phyloP scores from a whole-genome alignment of 2,329 filamentous ascomycete genomes.

The Sclerotinia glacialis region DNA sequence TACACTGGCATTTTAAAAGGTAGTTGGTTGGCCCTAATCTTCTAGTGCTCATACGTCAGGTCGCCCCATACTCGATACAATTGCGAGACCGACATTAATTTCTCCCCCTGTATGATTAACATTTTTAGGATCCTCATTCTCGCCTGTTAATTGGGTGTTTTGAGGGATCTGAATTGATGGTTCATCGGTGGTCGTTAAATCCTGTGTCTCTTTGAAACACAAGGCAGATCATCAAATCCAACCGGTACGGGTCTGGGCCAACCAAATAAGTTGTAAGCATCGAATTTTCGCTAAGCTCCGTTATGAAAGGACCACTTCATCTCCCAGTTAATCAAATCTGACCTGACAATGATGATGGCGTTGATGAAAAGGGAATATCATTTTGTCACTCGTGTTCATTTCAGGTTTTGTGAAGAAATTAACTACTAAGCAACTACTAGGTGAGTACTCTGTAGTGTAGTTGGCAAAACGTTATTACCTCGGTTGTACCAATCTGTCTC shows the following conservation, averaged over 20 bases:
- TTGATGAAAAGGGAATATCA: not conserved
- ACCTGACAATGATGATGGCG: constrained; percentile 15
- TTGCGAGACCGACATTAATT: constrained; percentile 11
- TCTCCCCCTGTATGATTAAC: constrained; percentile 8
- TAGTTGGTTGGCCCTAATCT: not conserved
- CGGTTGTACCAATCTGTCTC: not conserved
- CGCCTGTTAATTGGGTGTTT: constrained; percentile 22
- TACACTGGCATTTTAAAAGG: constrained; percentile 9
- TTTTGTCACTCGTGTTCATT: constrained; percentile 10
- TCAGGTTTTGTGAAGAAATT: constrained; percentile 9
- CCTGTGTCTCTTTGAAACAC: constrained; percentile 30
- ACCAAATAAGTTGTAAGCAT: constrained; percentile 21
- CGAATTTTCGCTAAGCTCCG: constrained; percentile 26
- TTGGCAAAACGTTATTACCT: constrained; percentile 4
- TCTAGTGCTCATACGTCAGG: constrained; percentile 16
- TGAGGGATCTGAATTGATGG: constrained; percentile 25
- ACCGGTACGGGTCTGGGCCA: constrained; percentile 21
- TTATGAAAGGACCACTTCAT: constrained; percentile 31
- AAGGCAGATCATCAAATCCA: constrained; percentile 22
- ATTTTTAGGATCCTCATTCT: not conserved
- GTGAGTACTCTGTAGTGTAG: not conserved
- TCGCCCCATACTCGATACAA: constrained; percentile 13
- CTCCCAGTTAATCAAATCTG: constrained; percentile 23
- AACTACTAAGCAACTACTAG: not conserved
- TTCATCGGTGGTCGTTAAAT: constrained; percentile 28